Base-by-base conservation (phyloP, 495 filamentous ascomycete species). In the Clavariopsis aquatica region DNA sequence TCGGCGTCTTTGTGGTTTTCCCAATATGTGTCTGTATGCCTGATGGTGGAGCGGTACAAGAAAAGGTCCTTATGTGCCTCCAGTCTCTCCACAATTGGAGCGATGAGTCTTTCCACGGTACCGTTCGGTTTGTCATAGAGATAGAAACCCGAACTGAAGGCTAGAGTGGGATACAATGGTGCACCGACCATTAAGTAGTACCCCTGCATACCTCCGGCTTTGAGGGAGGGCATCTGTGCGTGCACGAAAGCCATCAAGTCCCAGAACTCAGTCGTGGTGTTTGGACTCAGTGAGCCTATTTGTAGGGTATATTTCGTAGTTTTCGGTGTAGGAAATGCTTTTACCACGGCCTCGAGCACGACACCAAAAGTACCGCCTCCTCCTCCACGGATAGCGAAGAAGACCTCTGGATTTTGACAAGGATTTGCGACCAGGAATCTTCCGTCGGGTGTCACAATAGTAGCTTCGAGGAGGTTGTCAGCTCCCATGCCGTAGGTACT, bases 291-390 rank as follows among this genome's bases (percentile, higher is more conserved):
- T 0, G 60, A 38, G 22, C 22, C 47, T 12, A 70, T 6, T 13
- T 36, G 17, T 23, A 72, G 45, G 9, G 10, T 56, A 45, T 57
- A 28, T 1, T 51, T 24, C 17, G 54, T 53, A 2, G 60, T 58
- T 23, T 53, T 19, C 1, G 66, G 69, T 0, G 60, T 43, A 2
- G 61, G 53, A 28, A 45, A 72, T 1, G 68, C 64, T 46, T 66
- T 65, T 7, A 71, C 57, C n/a, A 66, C 60, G n/a, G 38, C 60
- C 27, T 52, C 45, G 10, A 55, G 56, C 17, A 71, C 49, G 26
- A 71, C 64, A 12, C 69, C 69, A 29, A 68, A 71, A 2, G 69
- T 68, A 6, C 56, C 56, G 3, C 65, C 69, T 2, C 69, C 65
- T 22, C 69, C 65, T 13, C 69, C 69, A 24, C 69, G 47, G 13